Conservation (phyloP, 192 early-diverging fungal species). For the Borealophlyctis nickersoniae region DNA sequence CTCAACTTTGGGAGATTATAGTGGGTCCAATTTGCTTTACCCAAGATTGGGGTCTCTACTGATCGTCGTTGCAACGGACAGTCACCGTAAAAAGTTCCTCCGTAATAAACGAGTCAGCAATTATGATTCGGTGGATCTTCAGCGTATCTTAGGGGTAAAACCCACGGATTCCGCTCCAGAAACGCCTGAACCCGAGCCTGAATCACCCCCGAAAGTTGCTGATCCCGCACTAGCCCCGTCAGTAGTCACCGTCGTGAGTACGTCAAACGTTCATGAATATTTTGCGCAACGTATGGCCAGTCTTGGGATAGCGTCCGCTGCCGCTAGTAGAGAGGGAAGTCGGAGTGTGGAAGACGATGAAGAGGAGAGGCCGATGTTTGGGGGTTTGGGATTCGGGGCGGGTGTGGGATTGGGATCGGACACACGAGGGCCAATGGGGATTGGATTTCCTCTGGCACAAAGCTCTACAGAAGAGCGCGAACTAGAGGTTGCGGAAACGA, state of each 20-base stretch:
- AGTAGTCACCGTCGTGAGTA: constrained; percentile 8
- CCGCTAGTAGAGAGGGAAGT: background rate
- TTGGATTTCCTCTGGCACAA: constrained; percentile 9
- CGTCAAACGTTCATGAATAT: constrained; percentile 34
- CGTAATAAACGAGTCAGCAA: constrained; percentile 47
- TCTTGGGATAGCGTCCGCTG: constrained; percentile 9
- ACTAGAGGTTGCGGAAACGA: constrained; percentile 14
- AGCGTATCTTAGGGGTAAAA: constrained; percentile 48
- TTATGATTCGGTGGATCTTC: constrained; percentile 37
- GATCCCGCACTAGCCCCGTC: constrained; percentile 9
- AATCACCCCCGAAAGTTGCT: background rate
- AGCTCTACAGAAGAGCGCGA: background rate
- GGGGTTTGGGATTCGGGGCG: constrained; percentile 27
- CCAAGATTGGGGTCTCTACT: background rate
- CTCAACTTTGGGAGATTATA: constrained; percentile 3
- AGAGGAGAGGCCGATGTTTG: constrained; percentile 19
- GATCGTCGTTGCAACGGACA: constrained; percentile 10
- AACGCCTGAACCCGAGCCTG: background rate
- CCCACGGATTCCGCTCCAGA: constrained; percentile 8
- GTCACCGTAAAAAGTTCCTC: constrained; percentile 51
- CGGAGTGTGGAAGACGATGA: constrained; percentile 25
- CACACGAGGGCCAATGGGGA: background rate
- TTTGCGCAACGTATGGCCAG: constrained; percentile 41
- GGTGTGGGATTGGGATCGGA: background rate
- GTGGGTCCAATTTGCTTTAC: background rate